Evolutionary conservation across 2,329 filamentous ascomycete species (phyloP).

Genomic region (Plenodomus lindquistii): DNA sequence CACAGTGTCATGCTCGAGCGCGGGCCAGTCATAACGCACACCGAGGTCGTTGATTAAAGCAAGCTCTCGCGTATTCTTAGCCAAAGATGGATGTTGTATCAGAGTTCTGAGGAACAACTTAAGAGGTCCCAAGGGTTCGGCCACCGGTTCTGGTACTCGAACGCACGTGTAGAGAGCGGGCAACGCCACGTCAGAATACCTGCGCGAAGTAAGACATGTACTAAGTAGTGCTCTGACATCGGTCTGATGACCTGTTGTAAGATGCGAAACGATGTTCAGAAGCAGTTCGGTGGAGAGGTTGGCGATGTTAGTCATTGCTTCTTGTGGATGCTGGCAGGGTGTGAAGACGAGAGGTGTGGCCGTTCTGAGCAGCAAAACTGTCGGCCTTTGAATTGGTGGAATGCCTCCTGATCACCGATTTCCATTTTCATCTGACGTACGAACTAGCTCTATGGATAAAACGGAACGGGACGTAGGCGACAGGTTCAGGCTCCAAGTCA

Average conservation of each 20-base stretch:
- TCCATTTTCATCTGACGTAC: too few relatives aligned
- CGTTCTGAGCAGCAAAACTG: too few relatives aligned
- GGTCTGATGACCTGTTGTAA: not conserved
- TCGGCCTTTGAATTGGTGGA: too few relatives aligned
- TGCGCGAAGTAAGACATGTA: slow-evolving; percentile 7
- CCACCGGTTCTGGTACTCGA: not conserved
- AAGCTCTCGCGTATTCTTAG: slow-evolving; percentile 4
- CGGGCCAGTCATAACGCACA: slow-evolving; percentile 1
- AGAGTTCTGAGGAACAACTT: slow-evolving; percentile 7
- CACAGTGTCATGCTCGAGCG: not conserved
- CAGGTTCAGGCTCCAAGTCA: too few relatives aligned
- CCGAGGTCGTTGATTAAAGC: not conserved
- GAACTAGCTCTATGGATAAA: too few relatives aligned
- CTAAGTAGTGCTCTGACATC: slow-evolving; percentile 3
- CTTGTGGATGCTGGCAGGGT: not conserved
- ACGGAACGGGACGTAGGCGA: too few relatives aligned
- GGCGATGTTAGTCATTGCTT: slow-evolving; percentile 4
- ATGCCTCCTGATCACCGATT: too few relatives aligned
- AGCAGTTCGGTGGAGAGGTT: slow-evolving; percentile 10
- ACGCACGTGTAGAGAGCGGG: slow-evolving; percentile 11
- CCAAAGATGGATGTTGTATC: slow-evolving; percentile 4
- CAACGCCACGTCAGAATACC: slow-evolving; percentile 4
- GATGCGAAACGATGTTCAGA: slow-evolving; percentile 2
- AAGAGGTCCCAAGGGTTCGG: not conserved
- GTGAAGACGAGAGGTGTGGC: too few relatives aligned